These are phyloP conservation scores for Streptanthus diversifolius DNA, from an alignment of 345 rosid species.

Conservation along the genomic window DNA sequence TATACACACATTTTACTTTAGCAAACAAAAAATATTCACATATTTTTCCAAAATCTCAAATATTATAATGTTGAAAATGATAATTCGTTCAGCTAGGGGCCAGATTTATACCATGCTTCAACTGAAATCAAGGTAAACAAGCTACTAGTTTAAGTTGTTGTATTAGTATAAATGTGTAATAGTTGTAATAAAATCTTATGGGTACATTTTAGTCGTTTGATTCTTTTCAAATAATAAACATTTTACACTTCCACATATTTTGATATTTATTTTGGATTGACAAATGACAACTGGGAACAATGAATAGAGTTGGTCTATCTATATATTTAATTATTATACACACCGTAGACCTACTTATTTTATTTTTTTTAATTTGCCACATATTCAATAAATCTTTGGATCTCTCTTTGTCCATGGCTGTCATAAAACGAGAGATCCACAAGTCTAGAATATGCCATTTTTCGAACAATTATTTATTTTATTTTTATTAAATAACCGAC, in stretches of 20 bases:
- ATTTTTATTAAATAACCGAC: conserved; percentile 1
- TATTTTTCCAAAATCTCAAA: background rate
- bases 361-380: background rate
- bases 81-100: background rate
- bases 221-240: background rate
- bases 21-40: too few species aligned
- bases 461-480: background rate
- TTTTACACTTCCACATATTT: conserved; percentile 1
- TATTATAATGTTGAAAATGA: background rate
- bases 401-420: conserved; percentile 17
- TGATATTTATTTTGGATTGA: background rate
- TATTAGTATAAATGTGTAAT: background rate
- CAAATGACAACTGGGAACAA: conserved; percentile 30
- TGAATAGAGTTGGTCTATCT: conserved; percentile 29
- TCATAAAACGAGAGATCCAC: conserved; percentile 20
- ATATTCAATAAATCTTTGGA: background rate
- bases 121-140: conserved; percentile 24
- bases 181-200: background rate
- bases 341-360: background rate
- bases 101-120: conserved; percentile 26
- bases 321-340: background rate
- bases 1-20: too few species aligned
- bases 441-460: conserved; percentile 30
- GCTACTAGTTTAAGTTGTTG: background rate
- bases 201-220: background rate